Conservation (phyloP, 345 rosid genomes). For the Salix brachista region DNA sequence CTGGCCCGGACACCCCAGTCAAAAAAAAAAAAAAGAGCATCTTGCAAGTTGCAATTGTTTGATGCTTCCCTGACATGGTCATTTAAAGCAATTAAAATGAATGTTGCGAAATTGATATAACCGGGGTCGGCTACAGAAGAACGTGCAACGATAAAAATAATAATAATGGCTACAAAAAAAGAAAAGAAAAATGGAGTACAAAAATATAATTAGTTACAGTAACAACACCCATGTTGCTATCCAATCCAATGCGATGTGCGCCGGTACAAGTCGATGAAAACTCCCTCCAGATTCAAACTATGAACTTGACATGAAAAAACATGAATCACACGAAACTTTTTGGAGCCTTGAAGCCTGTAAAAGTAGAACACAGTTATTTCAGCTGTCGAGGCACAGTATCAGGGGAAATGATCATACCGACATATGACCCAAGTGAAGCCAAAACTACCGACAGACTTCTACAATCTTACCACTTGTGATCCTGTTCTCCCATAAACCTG, state of each 20-base stretch:
- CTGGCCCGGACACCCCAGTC: too few species aligned
- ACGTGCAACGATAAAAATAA: background rate
- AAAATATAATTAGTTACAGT: too few species aligned
- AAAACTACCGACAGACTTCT: background rate
- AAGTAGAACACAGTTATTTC: background rate
- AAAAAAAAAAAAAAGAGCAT: background rate
- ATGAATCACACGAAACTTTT: background rate
- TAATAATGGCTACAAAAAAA: background rate
- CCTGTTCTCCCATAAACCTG: background rate
- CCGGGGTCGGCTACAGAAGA: background rate
- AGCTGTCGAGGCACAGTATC: background rate
- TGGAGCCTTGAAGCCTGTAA: background rate
- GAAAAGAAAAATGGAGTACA: background rate
- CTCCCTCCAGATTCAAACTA: background rate
- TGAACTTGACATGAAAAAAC: background rate
- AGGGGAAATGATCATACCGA: background rate
- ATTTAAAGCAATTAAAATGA: slow-evolving; percentile 1
- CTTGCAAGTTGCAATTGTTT: background rate
- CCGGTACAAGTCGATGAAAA: too few species aligned
- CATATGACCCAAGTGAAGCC: background rate
- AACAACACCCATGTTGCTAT: background rate
- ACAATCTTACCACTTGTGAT: background rate
- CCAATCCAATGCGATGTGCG: background rate
- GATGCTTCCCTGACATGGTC: background rate
- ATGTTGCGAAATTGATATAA: too few species aligned